Evolutionary conservation across 73 alveolate species (phyloP).

Genomic region (Loxodes magnus): DNA sequence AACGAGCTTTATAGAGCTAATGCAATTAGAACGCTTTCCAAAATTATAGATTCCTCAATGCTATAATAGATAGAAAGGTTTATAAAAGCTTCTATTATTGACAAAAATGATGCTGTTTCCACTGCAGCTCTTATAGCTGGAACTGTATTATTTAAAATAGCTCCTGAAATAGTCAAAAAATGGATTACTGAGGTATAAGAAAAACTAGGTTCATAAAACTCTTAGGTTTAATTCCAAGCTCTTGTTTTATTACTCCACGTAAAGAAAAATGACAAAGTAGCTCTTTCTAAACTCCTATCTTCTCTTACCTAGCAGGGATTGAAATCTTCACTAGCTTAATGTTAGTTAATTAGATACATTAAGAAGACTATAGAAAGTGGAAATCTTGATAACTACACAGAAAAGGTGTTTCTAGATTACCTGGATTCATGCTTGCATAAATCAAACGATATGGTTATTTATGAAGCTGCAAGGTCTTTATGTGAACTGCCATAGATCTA

Average conservation of each 20-base stretch:
- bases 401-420: constrained; percentile 26
- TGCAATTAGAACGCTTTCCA: constrained; percentile 74
- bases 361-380: constrained; percentile 41
- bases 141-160: constrained; percentile 49
- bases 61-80: constrained; percentile 67
- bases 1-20: constrained; percentile 69
- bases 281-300: constrained; percentile 48
- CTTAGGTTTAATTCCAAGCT: constrained; percentile 64
- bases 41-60: constrained; percentile 63
- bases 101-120: constrained; percentile 58
- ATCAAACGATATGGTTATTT: constrained; percentile 61
- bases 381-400: constrained; percentile 38
- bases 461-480: constrained; percentile 75
- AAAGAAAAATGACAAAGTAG: constrained; percentile 72
- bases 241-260: constrained; percentile 63
- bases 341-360: constrained; percentile 69
- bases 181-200: constrained; percentile 73
- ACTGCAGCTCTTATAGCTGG: constrained; percentile 69
- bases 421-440: constrained; percentile 46
- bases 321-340: constrained; percentile 51
- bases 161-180: constrained; percentile 65
- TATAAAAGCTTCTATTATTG: constrained; percentile 58
- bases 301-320: constrained; percentile 34
- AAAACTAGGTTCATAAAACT: constrained; percentile 53
- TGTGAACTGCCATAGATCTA: constrained; percentile 33